Evolutionary conservation across 2,329 filamentous ascomycete species (phyloP).

Genomic region (Aspergillus fijiensis): DNA sequence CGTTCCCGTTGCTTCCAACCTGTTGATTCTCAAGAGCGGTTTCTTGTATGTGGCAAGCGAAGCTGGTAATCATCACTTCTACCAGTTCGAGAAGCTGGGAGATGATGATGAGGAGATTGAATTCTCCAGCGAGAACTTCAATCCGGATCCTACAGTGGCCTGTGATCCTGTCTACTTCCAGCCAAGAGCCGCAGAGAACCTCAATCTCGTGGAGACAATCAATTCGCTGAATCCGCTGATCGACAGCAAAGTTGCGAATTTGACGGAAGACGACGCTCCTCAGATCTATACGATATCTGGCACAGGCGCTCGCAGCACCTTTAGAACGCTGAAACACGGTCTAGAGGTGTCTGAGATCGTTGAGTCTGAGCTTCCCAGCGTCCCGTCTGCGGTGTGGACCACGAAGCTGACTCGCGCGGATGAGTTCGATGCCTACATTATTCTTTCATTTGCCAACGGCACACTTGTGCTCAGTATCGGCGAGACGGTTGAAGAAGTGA

Average conservation of each 20-base stretch:
- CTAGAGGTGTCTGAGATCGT: slow-evolving; percentile 92
- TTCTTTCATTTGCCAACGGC: slow-evolving; percentile 87
- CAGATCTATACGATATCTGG: slow-evolving; percentile 95
- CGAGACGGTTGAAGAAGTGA: slow-evolving; percentile 94
- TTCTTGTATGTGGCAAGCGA: slow-evolving; percentile 93
- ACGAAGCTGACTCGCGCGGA: slow-evolving; percentile 81
- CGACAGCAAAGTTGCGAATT: slow-evolving; percentile 86
- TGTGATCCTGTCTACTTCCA: slow-evolving; percentile 83
- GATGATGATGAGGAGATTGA: slow-evolving; percentile 91
- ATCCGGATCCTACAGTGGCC: slow-evolving; percentile 68
- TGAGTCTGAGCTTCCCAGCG: slow-evolving; percentile 84
- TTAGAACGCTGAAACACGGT: slow-evolving; percentile 89
- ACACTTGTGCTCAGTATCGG: slow-evolving; percentile 93
- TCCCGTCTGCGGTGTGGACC: slow-evolving; percentile 93
- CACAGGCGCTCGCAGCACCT: slow-evolving; percentile 81
- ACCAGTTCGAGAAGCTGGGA: slow-evolving; percentile 95
- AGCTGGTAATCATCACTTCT: slow-evolving; percentile 89
- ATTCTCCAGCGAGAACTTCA: slow-evolving; percentile 79
- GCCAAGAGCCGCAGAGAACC: slow-evolving; percentile 74
- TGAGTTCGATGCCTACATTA: slow-evolving; percentile 88
- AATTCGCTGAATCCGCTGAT: slow-evolving; percentile 87
- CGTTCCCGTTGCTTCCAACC: slow-evolving; percentile 78
- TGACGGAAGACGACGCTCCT: slow-evolving; percentile 88
- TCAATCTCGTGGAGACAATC: slow-evolving; percentile 80
- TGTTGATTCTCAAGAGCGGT: slow-evolving; percentile 92